phyloP scores from a whole-genome alignment of 257 asterid genomes.

The Asclepias syriaca region DNA sequence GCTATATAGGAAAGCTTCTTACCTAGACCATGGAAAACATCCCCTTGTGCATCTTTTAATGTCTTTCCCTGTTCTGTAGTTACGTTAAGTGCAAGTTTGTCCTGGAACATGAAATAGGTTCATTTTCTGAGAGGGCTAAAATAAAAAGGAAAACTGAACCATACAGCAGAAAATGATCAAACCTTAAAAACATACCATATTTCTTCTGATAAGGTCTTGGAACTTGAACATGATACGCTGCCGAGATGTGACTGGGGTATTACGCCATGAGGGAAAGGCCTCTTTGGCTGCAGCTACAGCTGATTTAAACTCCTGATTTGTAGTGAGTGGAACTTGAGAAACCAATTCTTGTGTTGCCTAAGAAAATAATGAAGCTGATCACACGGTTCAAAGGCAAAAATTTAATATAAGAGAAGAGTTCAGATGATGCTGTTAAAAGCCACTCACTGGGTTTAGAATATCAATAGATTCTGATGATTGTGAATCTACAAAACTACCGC shows the following conservation, averaged over 20 bases:
- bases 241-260: constrained; percentile 79
- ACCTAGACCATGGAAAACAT: constrained; percentile 97
- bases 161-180: background rate
- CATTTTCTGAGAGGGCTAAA: background rate
- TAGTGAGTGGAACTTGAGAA: constrained; percentile 81
- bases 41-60: constrained; percentile 95
- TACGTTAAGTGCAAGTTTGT: constrained; percentile 76
- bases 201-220: constrained; percentile 91
- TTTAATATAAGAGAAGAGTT: constrained; percentile 14
- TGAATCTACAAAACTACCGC: constrained; percentile 86
- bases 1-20: constrained; percentile 21
- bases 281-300: constrained; percentile 87
- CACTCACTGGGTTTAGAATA: constrained; percentile 86
- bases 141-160: background rate
- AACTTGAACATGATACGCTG: constrained; percentile 87
- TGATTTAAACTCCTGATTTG: constrained; percentile 74
- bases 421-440: background rate
- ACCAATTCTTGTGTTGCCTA: constrained; percentile 98
- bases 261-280: constrained; percentile 81
- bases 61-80: constrained; percentile 95
- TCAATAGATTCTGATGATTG: constrained; percentile 61
- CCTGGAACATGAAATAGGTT: constrained; percentile 41
- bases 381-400: background rate
- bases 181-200: constrained; percentile 46
- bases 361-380: background rate